A percentile compares a stretch with the other conserved stretches of the same genome.
Conservation (phyloP, 164 flowering plant genomes). For the Pachysandra terminalis region DNA sequence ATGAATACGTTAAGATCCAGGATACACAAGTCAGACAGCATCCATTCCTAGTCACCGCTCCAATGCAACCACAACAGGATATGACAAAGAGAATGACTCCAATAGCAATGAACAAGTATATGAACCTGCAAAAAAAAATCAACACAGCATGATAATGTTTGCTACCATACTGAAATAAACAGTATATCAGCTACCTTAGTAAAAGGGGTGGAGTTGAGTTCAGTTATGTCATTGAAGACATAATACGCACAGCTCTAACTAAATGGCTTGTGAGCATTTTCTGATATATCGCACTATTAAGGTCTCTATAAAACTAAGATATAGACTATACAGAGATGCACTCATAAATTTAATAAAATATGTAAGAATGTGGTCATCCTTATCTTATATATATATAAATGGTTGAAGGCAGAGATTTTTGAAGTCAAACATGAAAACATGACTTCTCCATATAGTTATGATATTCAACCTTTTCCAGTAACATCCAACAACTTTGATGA, state of each 20-base stretch:
- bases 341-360: not conserved
- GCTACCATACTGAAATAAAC: not conserved
- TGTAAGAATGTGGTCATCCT: too few relatives aligned
- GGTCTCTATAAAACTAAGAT: not conserved
- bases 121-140: conserved; percentile 67
- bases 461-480: too few relatives aligned
- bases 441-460: too few relatives aligned
- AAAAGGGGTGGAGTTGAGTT: too few relatives aligned
- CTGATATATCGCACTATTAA: not conserved
- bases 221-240: too few relatives aligned
- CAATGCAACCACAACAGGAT: conserved; percentile 89
- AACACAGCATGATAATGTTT: not conserved
- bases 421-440: too few relatives aligned
- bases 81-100: conserved; percentile 77
- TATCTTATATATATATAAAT: too few relatives aligned
- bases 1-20: conserved; percentile 21
- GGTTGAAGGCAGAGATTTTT: too few relatives aligned
- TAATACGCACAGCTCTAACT: too few relatives aligned
- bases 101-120: conserved; percentile 70
- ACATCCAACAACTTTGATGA: too few relatives aligned
- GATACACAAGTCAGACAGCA: conserved; percentile 96
- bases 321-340: not conserved
- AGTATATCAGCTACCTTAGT: not conserved
- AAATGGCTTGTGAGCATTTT: not conserved
- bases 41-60: conserved; percentile 61